phyloP scores from a whole-genome alignment of 306 rosid species.

The Malus orientalis region DNA sequence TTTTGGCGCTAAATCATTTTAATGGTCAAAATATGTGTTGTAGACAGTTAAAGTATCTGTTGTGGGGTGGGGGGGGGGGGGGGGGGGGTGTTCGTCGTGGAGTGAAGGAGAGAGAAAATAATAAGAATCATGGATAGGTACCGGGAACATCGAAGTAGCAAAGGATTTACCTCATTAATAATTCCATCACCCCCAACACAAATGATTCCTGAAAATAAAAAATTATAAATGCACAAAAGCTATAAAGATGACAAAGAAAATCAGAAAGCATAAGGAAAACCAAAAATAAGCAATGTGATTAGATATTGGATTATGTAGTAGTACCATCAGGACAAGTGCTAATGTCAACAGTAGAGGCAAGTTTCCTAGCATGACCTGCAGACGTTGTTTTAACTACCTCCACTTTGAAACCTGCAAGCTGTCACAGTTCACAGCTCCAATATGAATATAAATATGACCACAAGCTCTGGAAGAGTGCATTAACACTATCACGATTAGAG shows the following conservation, averaged over 20 bases:
- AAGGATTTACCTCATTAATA: conserved; percentile 84
- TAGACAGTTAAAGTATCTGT: background rate
- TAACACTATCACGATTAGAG: background rate
- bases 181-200: conserved; percentile 99
- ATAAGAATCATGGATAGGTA: background rate
- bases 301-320: conserved; percentile 11
- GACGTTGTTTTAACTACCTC: conserved; percentile 86
- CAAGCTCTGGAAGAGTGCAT: conserved; percentile 3
- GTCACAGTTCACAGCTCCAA: conserved; percentile 36
- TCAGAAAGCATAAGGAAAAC: conserved; percentile 12
- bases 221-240: conserved; percentile 3
- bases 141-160: conserved; percentile 7
- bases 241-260: conserved; percentile 17
- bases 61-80: too few species aligned
- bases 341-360: conserved; percentile 89
- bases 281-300: conserved; percentile 4
- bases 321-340: conserved; percentile 94
- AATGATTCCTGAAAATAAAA: conserved; percentile 66
- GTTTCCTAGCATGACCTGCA: conserved; percentile 89
- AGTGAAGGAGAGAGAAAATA: too few species aligned
- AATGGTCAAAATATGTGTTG: background rate
- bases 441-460: conserved; percentile 14
- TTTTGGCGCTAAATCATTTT: background rate
- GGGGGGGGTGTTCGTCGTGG: too few species aligned
- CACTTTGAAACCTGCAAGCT: conserved; percentile 99